Conservation (phyloP, 345 rosid genomes). For the Erodium maritimum region DNA sequence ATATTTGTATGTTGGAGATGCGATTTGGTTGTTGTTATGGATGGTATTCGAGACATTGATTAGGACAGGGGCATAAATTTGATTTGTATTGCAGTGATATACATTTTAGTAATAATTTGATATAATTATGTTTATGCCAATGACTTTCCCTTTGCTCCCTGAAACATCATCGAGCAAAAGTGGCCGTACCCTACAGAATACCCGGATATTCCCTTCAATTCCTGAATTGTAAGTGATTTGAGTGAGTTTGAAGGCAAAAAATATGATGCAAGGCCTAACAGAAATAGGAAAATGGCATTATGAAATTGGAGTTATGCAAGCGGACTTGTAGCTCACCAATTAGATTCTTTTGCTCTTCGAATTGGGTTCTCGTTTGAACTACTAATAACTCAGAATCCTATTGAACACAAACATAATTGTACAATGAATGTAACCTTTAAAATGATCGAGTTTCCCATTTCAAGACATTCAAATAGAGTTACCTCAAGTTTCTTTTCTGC, state of each 20-base stretch:
- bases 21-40: no score
- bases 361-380: conserved; percentile 35
- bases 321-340: conserved; percentile 38
- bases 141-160: conserved; percentile 35
- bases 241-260: neutral
- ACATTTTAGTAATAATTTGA: no score
- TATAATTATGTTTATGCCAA: no score
- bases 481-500: conserved; percentile 83
- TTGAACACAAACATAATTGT: conserved; percentile 19
- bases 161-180: conserved; percentile 61
- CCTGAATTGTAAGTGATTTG: conserved; percentile 28
- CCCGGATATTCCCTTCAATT: conserved; percentile 90
- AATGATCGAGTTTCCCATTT: neutral
- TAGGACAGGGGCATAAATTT: no score
- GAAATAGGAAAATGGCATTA: conserved; percentile 10
- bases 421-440: no score
- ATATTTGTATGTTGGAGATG: no score
- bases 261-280: no score
- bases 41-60: no score
- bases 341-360: conserved; percentile 35
- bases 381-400: conserved; percentile 37
- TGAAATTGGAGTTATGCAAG: conserved; percentile 80
- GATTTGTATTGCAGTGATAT: no score
- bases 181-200: conserved; percentile 91
- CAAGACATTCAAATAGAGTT: conserved; percentile 2